Evolutionary conservation across 352 stramenopile species (phyloP).

Genomic region (Phytophthora pini): DNA sequence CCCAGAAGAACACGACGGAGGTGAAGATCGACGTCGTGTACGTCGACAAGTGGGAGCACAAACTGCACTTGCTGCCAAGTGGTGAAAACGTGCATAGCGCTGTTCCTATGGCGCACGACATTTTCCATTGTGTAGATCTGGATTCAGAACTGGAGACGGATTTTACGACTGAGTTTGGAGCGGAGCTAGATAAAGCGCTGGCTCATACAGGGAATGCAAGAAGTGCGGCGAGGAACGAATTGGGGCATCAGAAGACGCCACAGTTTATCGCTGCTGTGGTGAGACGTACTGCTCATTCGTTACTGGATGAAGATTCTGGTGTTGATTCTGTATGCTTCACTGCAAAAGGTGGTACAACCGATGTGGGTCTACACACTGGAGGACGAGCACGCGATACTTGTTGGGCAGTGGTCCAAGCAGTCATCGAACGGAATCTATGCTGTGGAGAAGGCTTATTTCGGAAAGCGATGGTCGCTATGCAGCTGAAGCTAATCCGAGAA

Average conservation of each 20-base stretch:
- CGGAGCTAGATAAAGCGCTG: neutral
- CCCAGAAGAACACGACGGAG: constrained; percentile 20
- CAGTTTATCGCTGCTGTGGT: constrained; percentile 54
- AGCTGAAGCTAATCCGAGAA: constrained; percentile 30
- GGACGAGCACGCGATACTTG: constrained; percentile 50
- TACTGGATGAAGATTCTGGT: neutral
- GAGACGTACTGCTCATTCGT: constrained; percentile 14
- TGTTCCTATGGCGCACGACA: constrained; percentile 29
- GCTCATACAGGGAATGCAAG: neutral
- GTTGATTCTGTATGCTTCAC: neutral
- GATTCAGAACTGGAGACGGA: constrained; percentile 8
- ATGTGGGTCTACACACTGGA: constrained; percentile 62
- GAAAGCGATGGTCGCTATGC: constrained; percentile 46
- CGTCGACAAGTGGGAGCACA: constrained; percentile 49
- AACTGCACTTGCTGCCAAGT: constrained; percentile 37
- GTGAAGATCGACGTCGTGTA: constrained; percentile 49
- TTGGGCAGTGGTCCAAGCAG: constrained; percentile 55
- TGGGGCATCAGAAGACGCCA: constrained; percentile 60
- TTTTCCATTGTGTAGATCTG: constrained; percentile 46
- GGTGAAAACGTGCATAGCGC: constrained; percentile 48
- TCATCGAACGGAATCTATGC: constrained; percentile 43
- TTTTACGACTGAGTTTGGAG: constrained; percentile 11
- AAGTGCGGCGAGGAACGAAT: constrained; percentile 35
- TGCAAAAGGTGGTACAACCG: constrained; percentile 44
- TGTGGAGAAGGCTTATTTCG: constrained; percentile 39